Evolutionary conservation across 129 eudicot genomes (phyloP).

Genomic region (Lonicera japonica): DNA sequence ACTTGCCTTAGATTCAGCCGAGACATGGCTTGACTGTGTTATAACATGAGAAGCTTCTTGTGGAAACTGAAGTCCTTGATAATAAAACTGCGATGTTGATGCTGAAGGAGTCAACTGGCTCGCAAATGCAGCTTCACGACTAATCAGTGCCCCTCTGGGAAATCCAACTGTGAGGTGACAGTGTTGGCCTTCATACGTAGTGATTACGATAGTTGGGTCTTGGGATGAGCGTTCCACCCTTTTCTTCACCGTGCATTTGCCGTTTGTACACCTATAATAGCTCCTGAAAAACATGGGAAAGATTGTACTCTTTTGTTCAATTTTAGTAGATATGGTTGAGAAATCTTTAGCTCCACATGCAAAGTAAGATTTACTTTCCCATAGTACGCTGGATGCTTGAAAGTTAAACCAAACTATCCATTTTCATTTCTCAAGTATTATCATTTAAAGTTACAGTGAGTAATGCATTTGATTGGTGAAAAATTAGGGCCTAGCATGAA

Average conservation of each 20-base stretch:
- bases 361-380: background rate
- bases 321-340: background rate
- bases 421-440: no score
- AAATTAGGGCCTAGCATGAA: no score
- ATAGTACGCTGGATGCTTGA: no score
- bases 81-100: constrained; percentile 14
- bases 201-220: constrained; percentile 78
- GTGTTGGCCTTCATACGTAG: constrained; percentile 97
- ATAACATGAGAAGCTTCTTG: constrained; percentile 23
- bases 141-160: constrained; percentile 48
- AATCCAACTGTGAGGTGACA: constrained; percentile 77
- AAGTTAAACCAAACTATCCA: no score
- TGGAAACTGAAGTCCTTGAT: constrained; percentile 26
- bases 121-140: constrained; percentile 38
- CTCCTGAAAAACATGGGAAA: constrained; percentile 51
- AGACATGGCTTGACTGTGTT: constrained; percentile 14
- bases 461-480: no score
- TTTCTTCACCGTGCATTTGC: constrained; percentile 86
- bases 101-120: constrained; percentile 34
- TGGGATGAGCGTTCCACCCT: constrained; percentile 72
- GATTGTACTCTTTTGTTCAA: background rate
- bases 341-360: background rate
- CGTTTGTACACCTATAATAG: constrained; percentile 85
- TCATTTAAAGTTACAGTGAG: no score
- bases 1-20: constrained; percentile 15